Evolutionary conservation across 805 yeast species (phyloP), one percentile per base, ranked within the genome.

Genomic region (Ogataea trehalophila): DNA sequence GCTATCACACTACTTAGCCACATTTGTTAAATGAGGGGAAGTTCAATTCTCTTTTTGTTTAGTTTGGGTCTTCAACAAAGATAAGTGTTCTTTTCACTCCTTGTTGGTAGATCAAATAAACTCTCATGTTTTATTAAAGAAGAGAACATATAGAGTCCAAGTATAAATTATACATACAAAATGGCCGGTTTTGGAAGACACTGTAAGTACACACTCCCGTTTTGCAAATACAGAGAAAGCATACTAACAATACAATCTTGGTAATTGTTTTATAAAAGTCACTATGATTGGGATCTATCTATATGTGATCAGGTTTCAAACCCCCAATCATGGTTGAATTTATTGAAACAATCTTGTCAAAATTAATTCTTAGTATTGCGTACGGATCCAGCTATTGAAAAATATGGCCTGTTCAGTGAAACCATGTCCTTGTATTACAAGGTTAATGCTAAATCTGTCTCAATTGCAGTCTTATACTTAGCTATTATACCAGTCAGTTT

Each of bases 131-230:
- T 26, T 11, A 26, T 26, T 9, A 26, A 13, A 9, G 9, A 8
- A 26, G 7, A 26, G 4, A 26, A 26, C 9, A 11, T 26, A 26
- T 11, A 7, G 31, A 11, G 13, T 41, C 16, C 36, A 37, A 37
- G 20, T 6, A n/a, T 9, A 29, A 5, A 23, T 13, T 35, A 33
- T n/a, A 17, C 15, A 31, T 18, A 34, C 46, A 56, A 44, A 29
- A 63, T 63, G 68, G 67, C 66, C 22, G 66, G 63, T 17, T 61
- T 61, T 46, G 66, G 64, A 48, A 63, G 68, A 63, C 68, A 63
- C 48, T 52, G 66, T 62, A 60, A 50, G 66, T 61, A 44, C n/a
- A 20, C n/a, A 40, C 31, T 8, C 9, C 31, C 11, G 9, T 26
- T 26, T 26, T 26, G 20, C 31, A 26, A 26, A 4, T 11, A 9